A percentile compares a stretch with the other conserved stretches of the same genome.
These are phyloP conservation scores for Colletotrichum cordylinicola DNA, from an alignment of 2,329 filamentous ascomycete species.

Conservation along the genomic window DNA sequence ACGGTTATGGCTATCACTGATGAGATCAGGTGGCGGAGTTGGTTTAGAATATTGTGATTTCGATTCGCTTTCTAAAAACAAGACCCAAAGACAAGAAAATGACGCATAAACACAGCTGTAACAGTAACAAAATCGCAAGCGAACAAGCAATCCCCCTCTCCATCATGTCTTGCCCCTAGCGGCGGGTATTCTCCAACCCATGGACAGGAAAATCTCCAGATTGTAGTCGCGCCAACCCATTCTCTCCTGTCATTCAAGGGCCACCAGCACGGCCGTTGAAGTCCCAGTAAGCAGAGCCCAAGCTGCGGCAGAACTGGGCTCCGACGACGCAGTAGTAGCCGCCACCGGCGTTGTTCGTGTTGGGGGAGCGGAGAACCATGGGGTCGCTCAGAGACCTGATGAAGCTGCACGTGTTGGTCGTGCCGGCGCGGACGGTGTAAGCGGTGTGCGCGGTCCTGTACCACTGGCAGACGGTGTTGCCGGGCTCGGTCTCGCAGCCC, in stretches of 20 bases:
- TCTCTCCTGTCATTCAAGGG: neutral
- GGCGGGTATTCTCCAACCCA: accelerated
- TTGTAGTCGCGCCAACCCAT: accelerated
- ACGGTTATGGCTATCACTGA: accelerated
- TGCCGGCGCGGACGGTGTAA: neutral
- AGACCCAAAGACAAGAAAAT: neutral
- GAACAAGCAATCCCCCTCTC: accelerated
- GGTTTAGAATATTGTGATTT: neutral
- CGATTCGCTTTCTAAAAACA: neutral
- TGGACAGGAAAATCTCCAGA: neutral
- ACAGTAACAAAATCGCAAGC: neutral
- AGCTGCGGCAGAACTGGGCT: neutral
- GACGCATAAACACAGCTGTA: neutral
- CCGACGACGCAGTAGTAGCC: neutral
- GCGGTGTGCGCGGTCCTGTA: neutral
- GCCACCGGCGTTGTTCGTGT: neutral
- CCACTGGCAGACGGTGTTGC: neutral
- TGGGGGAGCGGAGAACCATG: neutral
- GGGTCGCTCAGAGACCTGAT: neutral
- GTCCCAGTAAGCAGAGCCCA: neutral
- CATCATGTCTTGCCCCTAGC: neutral
- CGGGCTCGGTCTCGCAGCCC: neutral
- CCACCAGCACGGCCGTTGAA: neutral
- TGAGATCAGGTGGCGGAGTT: accelerated
- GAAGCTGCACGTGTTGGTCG: neutral